phyloP scores from a whole-genome alignment of 2,329 filamentous ascomycete species.

The Hortaea werneckii region DNA sequence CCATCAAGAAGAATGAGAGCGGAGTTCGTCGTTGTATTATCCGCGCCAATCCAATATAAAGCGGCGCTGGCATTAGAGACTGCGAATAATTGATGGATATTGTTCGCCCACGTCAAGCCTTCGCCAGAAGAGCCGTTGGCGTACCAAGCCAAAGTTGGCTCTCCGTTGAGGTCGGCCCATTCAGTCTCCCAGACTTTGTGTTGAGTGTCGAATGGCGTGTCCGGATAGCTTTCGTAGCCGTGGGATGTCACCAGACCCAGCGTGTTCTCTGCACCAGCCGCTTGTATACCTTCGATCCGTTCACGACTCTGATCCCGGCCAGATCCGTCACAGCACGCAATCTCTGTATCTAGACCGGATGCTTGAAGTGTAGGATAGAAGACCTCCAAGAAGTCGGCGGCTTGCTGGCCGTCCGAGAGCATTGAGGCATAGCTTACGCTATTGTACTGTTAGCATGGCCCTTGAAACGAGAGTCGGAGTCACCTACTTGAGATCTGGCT shows the following conservation, averaged over 20 bases:
- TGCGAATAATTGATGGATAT: constrained; percentile 41
- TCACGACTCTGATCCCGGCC: constrained; percentile 27
- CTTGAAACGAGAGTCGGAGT: background rate
- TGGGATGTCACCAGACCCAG: constrained; percentile 35
- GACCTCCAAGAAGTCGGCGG: constrained; percentile 43
- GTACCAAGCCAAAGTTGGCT: constrained; percentile 38
- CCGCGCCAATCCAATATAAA: constrained; percentile 46
- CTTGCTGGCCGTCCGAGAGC: constrained; percentile 37
- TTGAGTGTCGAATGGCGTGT: constrained; percentile 31
- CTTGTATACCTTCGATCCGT: constrained; percentile 20
- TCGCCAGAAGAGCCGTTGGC: constrained; percentile 37
- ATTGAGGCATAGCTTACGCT: constrained; percentile 37
- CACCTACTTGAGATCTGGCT: constrained; percentile 30
- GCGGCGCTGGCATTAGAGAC: constrained; percentile 38
- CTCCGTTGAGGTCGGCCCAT: constrained; percentile 32
- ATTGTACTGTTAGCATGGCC: background rate
- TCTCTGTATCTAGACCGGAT: constrained; percentile 27
- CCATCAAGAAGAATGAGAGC: constrained; percentile 24
- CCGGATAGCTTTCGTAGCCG: constrained; percentile 33
- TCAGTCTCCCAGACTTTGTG: constrained; percentile 44
- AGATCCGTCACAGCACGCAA: constrained; percentile 37
- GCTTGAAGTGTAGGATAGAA: constrained; percentile 31
- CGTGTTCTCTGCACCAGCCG: constrained; percentile 28
- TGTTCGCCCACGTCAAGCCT: constrained; percentile 47
- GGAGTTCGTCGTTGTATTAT: constrained; percentile 28